Percentiles rank a stretch among this genome's conserved stretches.
Conservation (phyloP, 768 basidiomycete genomes). For the Mycena belliarum region DNA sequence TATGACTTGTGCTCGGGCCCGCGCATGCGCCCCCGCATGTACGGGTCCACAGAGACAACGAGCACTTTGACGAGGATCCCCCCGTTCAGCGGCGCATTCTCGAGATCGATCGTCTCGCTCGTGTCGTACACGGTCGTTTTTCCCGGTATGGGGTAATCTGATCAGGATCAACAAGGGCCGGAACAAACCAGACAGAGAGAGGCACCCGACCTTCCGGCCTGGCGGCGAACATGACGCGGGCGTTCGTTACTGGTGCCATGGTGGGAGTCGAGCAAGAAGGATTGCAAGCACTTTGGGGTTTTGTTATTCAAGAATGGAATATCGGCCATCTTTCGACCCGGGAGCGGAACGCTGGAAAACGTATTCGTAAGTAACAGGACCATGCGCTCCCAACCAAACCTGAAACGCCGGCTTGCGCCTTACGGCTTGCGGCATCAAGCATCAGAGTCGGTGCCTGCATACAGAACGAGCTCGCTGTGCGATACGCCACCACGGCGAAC, state of each 20-base stretch:
- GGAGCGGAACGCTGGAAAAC: too few relatives aligned
- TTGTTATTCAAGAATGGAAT: too few relatives aligned
- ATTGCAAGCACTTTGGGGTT: too few relatives aligned
- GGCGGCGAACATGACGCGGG: slow-evolving; percentile 5
- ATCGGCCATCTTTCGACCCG: too few relatives aligned
- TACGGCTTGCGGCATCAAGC: too few relatives aligned
- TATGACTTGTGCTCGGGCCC: slow-evolving; percentile 28
- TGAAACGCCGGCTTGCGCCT: too few relatives aligned
- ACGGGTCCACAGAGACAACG: slow-evolving; percentile 45
- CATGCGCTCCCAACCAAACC: too few relatives aligned
- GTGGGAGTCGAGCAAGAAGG: background rate
- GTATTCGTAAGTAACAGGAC: too few relatives aligned
- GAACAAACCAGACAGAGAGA: too few relatives aligned
- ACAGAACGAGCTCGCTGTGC: too few relatives aligned
- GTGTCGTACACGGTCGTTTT: slow-evolving; percentile 48
- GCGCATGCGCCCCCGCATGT: slow-evolving; percentile 43
- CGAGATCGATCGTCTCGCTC: slow-evolving; percentile 49
- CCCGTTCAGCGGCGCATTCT: slow-evolving; percentile 44
- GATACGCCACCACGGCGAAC: too few relatives aligned
- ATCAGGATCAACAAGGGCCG: background rate
- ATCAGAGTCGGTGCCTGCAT: too few relatives aligned
- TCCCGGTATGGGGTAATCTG: slow-evolving; percentile 45
- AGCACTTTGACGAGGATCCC: slow-evolving; percentile 54
- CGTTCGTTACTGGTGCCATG: slow-evolving; percentile 9
- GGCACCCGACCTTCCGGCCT: background rate